phyloP scores from a whole-genome alignment of 495 filamentous ascomycete species.

The Talaromyces proteolyticus region DNA sequence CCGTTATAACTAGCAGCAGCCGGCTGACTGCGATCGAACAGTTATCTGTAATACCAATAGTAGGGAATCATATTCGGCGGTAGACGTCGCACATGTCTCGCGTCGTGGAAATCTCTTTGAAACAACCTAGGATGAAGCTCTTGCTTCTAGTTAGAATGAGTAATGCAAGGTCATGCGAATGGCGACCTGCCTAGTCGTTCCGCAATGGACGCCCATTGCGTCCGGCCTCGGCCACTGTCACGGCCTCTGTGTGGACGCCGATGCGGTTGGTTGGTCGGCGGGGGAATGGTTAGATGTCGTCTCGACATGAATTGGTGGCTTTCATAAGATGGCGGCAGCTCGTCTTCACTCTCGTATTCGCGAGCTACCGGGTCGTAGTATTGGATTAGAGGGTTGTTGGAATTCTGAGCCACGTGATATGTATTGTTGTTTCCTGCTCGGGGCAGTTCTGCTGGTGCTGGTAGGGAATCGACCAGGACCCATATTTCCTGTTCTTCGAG shows the following conservation, averaged over 20 bases:
- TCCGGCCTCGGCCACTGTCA: background rate
- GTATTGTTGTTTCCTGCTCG: background rate
- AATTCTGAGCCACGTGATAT: background rate
- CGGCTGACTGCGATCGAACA: too few relatives aligned
- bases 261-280: background rate
- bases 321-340: background rate
- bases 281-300: background rate
- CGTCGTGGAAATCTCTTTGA: too few relatives aligned
- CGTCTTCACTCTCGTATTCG: background rate
- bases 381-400: background rate
- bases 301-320: background rate
- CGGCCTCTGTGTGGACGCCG: background rate
- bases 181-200: conserved; percentile 11
- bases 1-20: too few relatives aligned
- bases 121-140: background rate
- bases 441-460: background rate
- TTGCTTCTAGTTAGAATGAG: background rate
- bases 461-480: conserved; percentile 2
- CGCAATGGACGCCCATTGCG: conserved; percentile 1
- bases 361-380: background rate
- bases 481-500: conserved; percentile 12
- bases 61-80: background rate
- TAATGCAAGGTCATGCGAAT: background rate
- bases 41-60: background rate
- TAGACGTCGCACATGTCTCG: background rate